These are phyloP conservation scores for Ustilago sp. DNA, from an alignment of 1,284 basidiomycete species.

Conservation along the genomic window DNA sequence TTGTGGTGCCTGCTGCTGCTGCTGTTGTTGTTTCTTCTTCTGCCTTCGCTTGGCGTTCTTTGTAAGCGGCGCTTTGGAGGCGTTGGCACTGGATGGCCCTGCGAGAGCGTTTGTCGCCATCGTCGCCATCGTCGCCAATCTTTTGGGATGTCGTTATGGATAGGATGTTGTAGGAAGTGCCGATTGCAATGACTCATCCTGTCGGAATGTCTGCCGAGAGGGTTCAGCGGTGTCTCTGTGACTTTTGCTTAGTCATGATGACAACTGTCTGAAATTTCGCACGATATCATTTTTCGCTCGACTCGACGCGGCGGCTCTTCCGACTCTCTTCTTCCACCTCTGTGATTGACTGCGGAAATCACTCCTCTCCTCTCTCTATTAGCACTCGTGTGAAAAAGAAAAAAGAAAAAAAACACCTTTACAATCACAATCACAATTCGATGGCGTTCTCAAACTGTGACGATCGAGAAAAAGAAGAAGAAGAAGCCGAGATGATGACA, in stretches of 20 bases:
- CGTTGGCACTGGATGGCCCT: constrained; percentile 18
- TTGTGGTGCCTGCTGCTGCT: constrained; percentile 9
- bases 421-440: constrained; percentile 1
- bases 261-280: neutral
- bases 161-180: constrained; percentile 9
- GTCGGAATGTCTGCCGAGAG: neutral
- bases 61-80: constrained; percentile 27
- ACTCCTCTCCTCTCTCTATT: no score
- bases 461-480: neutral
- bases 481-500: neutral
- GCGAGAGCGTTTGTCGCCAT: constrained; percentile 33
- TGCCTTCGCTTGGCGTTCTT: constrained; percentile 66
- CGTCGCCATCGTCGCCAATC: neutral
- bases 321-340: neutral
- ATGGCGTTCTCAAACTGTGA: neutral
- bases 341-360: constrained; percentile 1
- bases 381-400: neutral
- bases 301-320: neutral
- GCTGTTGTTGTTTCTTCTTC: constrained; percentile 63
- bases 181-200: neutral
- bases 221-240: neutral
- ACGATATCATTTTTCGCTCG: neutral
- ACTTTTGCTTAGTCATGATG: neutral
- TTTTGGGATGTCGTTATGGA: neutral
- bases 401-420: neutral